A percentile compares a stretch with the other conserved stretches of the same genome.
These are phyloP conservation scores for Waltiozyma sp. DNA, from an alignment of 1,139 yeast species.

Conservation along the genomic window DNA sequence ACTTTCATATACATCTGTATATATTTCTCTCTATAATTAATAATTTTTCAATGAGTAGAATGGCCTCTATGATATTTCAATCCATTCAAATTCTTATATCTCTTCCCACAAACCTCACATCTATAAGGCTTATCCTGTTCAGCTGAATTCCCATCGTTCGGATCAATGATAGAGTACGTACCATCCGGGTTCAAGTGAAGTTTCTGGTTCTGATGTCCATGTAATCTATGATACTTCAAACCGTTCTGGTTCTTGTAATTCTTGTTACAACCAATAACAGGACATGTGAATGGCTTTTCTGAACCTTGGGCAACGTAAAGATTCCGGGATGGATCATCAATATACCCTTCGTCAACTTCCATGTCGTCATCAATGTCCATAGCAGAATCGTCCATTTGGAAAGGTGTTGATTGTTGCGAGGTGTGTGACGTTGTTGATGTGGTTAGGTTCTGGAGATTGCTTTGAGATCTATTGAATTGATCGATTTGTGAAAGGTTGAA, in stretches of 20 bases:
- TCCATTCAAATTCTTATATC: conserved; percentile 93
- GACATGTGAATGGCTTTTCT: conserved; percentile 93
- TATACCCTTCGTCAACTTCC: conserved; percentile 44
- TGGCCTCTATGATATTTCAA: conserved; percentile 96
- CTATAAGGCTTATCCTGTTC: conserved; percentile 97
- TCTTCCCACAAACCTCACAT: conserved; percentile 96
- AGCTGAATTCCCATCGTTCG: conserved; percentile 87
- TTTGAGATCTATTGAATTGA: neutral
- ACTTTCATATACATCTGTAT: too few relatives aligned
- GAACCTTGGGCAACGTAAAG: conserved; percentile 88
- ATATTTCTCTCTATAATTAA: neutral
- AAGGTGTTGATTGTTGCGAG: conserved; percentile 13
- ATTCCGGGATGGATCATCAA: conserved; percentile 91
- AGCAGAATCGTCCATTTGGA: conserved; percentile 24
- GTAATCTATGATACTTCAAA: conserved; percentile 85
- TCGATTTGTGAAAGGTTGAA: neutral
- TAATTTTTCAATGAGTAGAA: conserved; percentile 87
- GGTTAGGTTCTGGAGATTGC: conserved; percentile 3
- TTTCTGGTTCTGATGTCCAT: conserved; percentile 95
- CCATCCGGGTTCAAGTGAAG: conserved; percentile 89
- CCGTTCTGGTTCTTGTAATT: conserved; percentile 97
- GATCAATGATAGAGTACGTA: conserved; percentile 83
- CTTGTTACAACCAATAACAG: conserved; percentile 96
- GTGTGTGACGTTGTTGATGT: conserved; percentile 1
- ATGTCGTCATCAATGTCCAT: conserved; percentile 20